Evolutionary conservation across 805 yeast genomes (phyloP), one percentile per base, ranked within the genome.

Genomic region (Kazachstania psychrophila): DNA sequence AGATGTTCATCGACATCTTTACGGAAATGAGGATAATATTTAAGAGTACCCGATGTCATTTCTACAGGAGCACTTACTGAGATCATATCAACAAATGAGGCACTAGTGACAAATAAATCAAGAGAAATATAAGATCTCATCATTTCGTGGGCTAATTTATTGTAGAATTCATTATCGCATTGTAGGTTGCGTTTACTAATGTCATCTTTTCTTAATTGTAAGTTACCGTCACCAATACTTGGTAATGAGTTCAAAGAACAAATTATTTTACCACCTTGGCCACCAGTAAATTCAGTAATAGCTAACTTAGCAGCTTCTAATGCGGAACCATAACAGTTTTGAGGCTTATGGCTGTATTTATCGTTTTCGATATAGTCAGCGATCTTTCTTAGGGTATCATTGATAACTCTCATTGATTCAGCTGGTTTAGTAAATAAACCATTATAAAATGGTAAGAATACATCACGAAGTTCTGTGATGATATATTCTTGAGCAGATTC

Each of bases 221-320:
- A 66, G 8, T 70, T 65, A 4, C 96, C 96, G 0, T 86, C 79
- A 0, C 95, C 95, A 70, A 76, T 70, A 1, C 84, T 70, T 6
- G 98, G 96, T 27, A 86, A 57, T 2, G 77, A 62, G 2, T 84
- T 69, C 28, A 88, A 60, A 4, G 82, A 58, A 0, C 83, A 70
- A 16, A 80, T 71, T 23, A 89, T 77, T 48, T 88, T 83, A 41
- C 97, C 98, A 43, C 92, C 92, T 7, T 92, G 95, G 2, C 61
- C 54, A 3, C 48, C 48, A 6, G 65, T 56, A 23, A 69, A 69
- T 16, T 63, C 59, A 30, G 69, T 69, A 19, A 87, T 63, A 6
- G 86, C 77, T 36, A 72, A 52, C 47, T 68, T 62, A 0, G 94
- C 89, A 2, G 79, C 75, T 38, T 76, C 66, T 23, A 86, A 58